Conservation (phyloP, 2,329 filamentous ascomycete genomes). For the Pseudogymnoascus sp. region DNA sequence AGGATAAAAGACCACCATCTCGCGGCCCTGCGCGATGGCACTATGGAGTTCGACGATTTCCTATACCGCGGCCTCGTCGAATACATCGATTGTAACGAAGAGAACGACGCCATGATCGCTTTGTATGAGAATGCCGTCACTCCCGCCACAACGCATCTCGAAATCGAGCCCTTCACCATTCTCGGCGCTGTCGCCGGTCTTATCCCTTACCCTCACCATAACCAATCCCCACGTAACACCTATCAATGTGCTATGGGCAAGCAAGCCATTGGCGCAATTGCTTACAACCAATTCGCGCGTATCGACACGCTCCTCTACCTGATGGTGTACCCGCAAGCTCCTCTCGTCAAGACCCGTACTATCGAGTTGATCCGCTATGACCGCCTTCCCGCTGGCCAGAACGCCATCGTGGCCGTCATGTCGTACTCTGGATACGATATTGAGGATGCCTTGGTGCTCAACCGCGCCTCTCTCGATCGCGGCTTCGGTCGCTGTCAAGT, state of each 20-base stretch:
- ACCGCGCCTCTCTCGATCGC: slow-evolving; percentile 90
- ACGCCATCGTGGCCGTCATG: slow-evolving; percentile 97
- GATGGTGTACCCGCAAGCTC: slow-evolving; percentile 94
- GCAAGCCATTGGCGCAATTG: slow-evolving; percentile 97
- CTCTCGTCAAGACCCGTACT: slow-evolving; percentile 94
- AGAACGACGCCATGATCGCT: slow-evolving; percentile 91
- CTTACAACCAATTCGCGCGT: slow-evolving; percentile 93
- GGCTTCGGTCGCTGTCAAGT: slow-evolving; percentile 96
- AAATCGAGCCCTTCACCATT: slow-evolving; percentile 97
- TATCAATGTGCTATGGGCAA: slow-evolving; percentile 99
- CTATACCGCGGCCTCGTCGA: slow-evolving; percentile 83
- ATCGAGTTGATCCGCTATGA: slow-evolving; percentile 97
- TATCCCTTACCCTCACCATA: slow-evolving; percentile 97
- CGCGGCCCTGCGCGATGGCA: slow-evolving; percentile 71
- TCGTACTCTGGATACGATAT: slow-evolving; percentile 99
- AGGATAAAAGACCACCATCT: slow-evolving; percentile 74
- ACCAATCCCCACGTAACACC: slow-evolving; percentile 96
- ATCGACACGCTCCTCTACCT: slow-evolving; percentile 95
- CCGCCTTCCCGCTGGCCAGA: slow-evolving; percentile 92
- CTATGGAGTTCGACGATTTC: slow-evolving; percentile 89
- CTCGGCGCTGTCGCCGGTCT: slow-evolving; percentile 90
- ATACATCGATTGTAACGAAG: slow-evolving; percentile 96
- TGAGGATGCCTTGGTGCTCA: slow-evolving; percentile 91
- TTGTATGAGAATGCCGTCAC: slow-evolving; percentile 81
- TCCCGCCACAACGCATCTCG: slow-evolving; percentile 79